Base-by-base conservation (phyloP, 805 yeast species). In the Spathaspora boniae region DNA sequence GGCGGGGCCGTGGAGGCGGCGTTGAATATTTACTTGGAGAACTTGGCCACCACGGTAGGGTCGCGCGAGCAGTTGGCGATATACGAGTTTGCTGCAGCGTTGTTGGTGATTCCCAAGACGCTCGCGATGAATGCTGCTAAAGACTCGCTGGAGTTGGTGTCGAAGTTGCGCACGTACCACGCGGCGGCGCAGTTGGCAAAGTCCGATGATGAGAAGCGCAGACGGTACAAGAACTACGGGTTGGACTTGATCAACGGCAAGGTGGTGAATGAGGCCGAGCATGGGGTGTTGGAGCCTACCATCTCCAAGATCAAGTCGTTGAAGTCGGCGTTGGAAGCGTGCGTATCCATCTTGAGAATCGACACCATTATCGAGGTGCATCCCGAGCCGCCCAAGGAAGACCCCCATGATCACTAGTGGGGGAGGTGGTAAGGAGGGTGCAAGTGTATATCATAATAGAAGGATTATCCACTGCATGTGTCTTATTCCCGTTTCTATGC, bases 1-100 rank as follows among this genome's bases (percentile, higher is more conserved):
- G 99, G 99, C 46, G 99, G 99, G 42, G 94, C 95, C n/a, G 98
- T 93, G 23, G 99, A 93, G 66, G 75, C 95, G 34, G 98, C 98
- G 2, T 74, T 93, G 55, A 89, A 88, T 67, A 88, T 93, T 35
- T 93, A 86, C 60, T 71, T 93, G 58, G 98, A 93, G 62, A 91
- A 86, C 59, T 93, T 93, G 62, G 98, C 98, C 33, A 93, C 98
- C 6, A 88, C 98, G 1, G 91, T 93, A 34, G 97, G 98, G 3
- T 86, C 96, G 14, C 79, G 98, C 54, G 98, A 93, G 62, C 98
- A 93, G 62, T 74, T 93, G 53, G 98, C 98, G 12, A 93, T 93
- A 65, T 95, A 97, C 1, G 98, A 91, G 66, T 93, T 93, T 70
- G 97, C 98, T 24, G 74, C 75, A 45, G 89, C 97, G 1, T 69